Evolutionary conservation across 2,329 filamentous ascomycete genomes (phyloP).

Genomic region (Pestalotiopsis sp.): DNA sequence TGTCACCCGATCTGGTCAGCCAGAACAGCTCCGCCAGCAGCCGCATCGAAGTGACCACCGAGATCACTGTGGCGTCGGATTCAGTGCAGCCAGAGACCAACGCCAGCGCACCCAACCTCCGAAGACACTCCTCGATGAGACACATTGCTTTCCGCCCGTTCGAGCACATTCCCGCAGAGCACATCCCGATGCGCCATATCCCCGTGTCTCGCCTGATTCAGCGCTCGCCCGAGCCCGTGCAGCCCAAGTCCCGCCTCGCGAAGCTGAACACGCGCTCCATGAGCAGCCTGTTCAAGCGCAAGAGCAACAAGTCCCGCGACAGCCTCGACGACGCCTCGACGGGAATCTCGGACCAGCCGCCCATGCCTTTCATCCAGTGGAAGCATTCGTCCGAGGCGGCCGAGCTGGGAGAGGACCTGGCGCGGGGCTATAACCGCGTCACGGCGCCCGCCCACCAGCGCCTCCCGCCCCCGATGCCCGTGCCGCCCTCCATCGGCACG

Average conservation of each 20-base stretch:
- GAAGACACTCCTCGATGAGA: too few species aligned
- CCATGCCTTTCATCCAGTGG: not conserved
- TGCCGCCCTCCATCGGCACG: not conserved
- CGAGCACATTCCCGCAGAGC: too few species aligned
- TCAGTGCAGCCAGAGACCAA: too few species aligned
- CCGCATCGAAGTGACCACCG: too few species aligned
- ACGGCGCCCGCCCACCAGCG: not conserved
- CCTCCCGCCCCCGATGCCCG: not conserved
- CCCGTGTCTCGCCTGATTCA: too few species aligned
- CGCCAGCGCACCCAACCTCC: too few species aligned
- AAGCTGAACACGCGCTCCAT: not conserved
- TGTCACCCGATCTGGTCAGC: too few species aligned
- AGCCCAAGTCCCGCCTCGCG: not conserved
- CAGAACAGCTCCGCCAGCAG: too few species aligned
- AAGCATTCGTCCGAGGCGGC: not conserved
- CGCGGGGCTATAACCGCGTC: not conserved
- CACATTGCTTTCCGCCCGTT: too few species aligned
- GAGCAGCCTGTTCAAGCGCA: not conserved
- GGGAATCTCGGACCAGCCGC: not conserved
- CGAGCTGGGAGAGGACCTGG: not conserved
- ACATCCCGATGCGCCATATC: too few species aligned
- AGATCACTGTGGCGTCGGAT: too few species aligned
- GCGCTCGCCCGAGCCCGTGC: too few species aligned
- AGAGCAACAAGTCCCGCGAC: not conserved
- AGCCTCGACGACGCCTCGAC: not conserved